Evolutionary conservation across 2,329 filamentous ascomycete species (phyloP).

Genomic region (Metarhizium anisopliae): DNA sequence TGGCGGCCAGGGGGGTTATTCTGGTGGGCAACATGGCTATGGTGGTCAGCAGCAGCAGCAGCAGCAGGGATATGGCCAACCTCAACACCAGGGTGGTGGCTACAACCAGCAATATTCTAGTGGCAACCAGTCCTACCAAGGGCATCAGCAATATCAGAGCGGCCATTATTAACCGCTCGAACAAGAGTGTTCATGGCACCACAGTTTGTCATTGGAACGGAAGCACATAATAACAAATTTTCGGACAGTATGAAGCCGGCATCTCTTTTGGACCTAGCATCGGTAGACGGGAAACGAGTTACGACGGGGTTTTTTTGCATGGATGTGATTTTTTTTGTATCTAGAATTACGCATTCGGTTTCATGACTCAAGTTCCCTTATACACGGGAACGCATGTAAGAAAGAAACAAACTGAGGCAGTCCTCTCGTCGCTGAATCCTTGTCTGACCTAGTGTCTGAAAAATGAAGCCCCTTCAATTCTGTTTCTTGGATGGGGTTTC

Average conservation of each 20-base stretch:
- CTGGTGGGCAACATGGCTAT: constrained; percentile 14
- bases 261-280: neutral
- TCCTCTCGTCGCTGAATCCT: neutral
- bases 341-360: constrained; percentile 1
- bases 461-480: constrained; percentile 13
- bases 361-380: neutral
- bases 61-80: constrained; percentile 3
- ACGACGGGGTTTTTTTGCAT: constrained; percentile 2
- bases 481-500: constrained; percentile 27
- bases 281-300: constrained; percentile 5
- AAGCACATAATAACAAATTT: neutral
- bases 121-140: constrained; percentile 16
- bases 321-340: constrained; percentile 3
- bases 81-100: constrained; percentile 5
- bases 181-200: neutral
- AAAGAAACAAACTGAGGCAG: neutral
- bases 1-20: constrained; percentile 11
- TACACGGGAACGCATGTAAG: neutral
- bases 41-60: constrained; percentile 9
- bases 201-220: neutral
- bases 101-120: constrained; percentile 18
- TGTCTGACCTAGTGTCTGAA: neutral
- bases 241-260: neutral
- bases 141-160: constrained; percentile 13
- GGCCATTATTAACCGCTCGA: constrained; percentile 8